phyloP scores from a whole-genome alignment of 2,329 filamentous ascomycete species.

The Ilyonectria robusta region DNA sequence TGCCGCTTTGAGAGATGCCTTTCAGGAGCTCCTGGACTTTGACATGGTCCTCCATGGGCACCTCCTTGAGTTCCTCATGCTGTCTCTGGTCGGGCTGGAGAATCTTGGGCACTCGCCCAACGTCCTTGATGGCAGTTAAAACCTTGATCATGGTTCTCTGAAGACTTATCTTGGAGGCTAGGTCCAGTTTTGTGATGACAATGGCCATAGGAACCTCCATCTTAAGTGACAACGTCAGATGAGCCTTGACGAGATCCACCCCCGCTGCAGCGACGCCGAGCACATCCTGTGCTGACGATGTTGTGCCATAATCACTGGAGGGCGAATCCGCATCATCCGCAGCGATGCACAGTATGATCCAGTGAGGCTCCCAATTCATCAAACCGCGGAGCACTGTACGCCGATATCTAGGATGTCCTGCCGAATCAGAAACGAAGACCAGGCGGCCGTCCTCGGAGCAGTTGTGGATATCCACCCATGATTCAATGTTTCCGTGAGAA shows the following conservation, averaged over 20 bases:
- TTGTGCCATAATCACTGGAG: constrained; percentile 53
- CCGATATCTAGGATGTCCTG: constrained; percentile 89
- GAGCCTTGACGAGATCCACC: constrained; percentile 81
- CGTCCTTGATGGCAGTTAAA: constrained; percentile 82
- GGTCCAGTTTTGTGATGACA: constrained; percentile 90
- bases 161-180: constrained; percentile 81
- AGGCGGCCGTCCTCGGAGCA: constrained; percentile 80
- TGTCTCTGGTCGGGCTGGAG: constrained; percentile 70
- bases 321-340: constrained; percentile 77
- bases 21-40: constrained; percentile 72
- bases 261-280: constrained; percentile 67
- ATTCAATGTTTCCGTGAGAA: constrained; percentile 86
- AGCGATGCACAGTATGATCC: constrained; percentile 89
- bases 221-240: constrained; percentile 88
- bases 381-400: constrained; percentile 90
- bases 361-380: constrained; percentile 97
- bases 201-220: constrained; percentile 84
- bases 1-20: constrained; percentile 60
- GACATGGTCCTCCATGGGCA: constrained; percentile 69
- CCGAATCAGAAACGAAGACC: constrained; percentile 92
- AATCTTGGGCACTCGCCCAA: constrained; percentile 81
- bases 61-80: constrained; percentile 66
- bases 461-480: constrained; percentile 95
- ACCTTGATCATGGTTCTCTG: constrained; percentile 80
- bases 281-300: constrained; percentile 65